Evolutionary conservation across 495 filamentous ascomycete species (phyloP).

Genomic region (Penicillium salamii): DNA sequence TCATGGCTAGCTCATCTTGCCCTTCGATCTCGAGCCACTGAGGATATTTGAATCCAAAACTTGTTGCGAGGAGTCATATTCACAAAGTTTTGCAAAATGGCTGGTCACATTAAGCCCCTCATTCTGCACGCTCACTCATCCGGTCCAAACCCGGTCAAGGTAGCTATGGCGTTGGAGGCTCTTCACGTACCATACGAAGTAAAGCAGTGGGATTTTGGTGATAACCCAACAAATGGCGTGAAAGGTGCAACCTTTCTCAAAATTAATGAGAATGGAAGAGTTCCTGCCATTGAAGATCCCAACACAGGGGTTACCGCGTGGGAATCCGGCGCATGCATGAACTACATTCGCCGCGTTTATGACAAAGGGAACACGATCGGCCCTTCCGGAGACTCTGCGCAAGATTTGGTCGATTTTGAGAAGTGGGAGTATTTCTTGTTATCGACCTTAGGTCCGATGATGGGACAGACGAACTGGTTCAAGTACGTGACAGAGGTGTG

Average conservation of each 20-base stretch:
- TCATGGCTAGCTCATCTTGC: slow-evolving; percentile 15
- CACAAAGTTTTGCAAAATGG: slow-evolving; percentile 7
- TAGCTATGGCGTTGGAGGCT: slow-evolving; percentile 78
- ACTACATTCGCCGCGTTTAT: slow-evolving; percentile 36
- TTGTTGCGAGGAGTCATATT: neutral
- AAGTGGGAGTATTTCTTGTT: slow-evolving; percentile 48
- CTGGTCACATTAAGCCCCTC: slow-evolving; percentile 23
- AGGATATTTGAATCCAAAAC: neutral
- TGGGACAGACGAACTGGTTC: slow-evolving; percentile 44
- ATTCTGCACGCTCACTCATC: slow-evolving; percentile 38
- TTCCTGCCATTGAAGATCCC: slow-evolving; percentile 63
- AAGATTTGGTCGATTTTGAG: slow-evolving; percentile 43
- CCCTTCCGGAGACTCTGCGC: slow-evolving; percentile 28
- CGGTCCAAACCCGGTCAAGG: slow-evolving; percentile 55
- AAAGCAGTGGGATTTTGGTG: slow-evolving; percentile 60
- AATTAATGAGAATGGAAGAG: slow-evolving; percentile 88
- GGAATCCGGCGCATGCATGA: slow-evolving; percentile 40
- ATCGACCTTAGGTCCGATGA: slow-evolving; percentile 41
- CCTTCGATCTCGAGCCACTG: neutral
- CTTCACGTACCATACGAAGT: slow-evolving; percentile 63
- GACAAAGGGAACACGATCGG: slow-evolving; percentile 24
- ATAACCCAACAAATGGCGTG: slow-evolving; percentile 45
- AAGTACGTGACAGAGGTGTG: slow-evolving; percentile 14
- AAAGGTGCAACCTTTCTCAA: slow-evolving; percentile 68
- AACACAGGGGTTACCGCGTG: slow-evolving; percentile 42